Percentiles rank a stretch among this genome's conserved stretches.
phyloP scores from a whole-genome alignment of 495 filamentous ascomycete genomes.

The Extremus antarcticus region DNA sequence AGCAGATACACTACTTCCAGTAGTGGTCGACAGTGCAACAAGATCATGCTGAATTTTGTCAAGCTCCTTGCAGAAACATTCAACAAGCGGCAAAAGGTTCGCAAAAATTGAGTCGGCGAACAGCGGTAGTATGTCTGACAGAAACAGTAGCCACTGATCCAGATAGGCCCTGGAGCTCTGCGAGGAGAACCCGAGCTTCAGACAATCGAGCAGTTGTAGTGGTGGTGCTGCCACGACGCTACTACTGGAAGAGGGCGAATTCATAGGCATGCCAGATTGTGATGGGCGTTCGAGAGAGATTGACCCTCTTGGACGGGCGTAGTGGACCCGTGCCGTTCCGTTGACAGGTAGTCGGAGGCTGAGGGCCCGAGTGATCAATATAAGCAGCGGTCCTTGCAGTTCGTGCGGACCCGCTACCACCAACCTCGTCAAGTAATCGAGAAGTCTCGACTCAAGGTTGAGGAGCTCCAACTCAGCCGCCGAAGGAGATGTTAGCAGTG shows the following conservation, averaged over 20 bases:
- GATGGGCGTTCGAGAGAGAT: neutral
- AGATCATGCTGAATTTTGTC: conserved; percentile 54
- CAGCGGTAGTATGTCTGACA: conserved; percentile 74
- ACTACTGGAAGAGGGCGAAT: neutral
- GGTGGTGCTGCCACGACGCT: conserved; percentile 40
- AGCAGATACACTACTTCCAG: conserved; percentile 16
- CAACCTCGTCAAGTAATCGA: conserved; percentile 1
- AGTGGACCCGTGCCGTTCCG: neutral
- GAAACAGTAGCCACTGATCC: conserved; percentile 80
- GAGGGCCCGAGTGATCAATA: conserved; percentile 2
- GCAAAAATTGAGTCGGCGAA: conserved; percentile 79
- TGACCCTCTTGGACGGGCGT: conserved; percentile 1
- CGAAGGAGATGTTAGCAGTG: neutral
- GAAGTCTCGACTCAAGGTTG: conserved; percentile 3
- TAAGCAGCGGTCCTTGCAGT: conserved; percentile 10
- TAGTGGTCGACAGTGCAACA: conserved; percentile 42
- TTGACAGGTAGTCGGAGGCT: neutral
- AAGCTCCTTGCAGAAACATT: conserved; percentile 73
- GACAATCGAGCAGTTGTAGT: conserved; percentile 63
- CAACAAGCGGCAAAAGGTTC: conserved; percentile 77
- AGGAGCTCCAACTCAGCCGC: neutral
- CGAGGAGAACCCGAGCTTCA: conserved; percentile 72
- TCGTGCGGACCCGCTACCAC: neutral
- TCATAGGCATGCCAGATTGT: neutral
- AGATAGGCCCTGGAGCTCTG: conserved; percentile 62